Conservation (phyloP, 768 basidiomycete species). For the Tulasnella calospora region DNA sequence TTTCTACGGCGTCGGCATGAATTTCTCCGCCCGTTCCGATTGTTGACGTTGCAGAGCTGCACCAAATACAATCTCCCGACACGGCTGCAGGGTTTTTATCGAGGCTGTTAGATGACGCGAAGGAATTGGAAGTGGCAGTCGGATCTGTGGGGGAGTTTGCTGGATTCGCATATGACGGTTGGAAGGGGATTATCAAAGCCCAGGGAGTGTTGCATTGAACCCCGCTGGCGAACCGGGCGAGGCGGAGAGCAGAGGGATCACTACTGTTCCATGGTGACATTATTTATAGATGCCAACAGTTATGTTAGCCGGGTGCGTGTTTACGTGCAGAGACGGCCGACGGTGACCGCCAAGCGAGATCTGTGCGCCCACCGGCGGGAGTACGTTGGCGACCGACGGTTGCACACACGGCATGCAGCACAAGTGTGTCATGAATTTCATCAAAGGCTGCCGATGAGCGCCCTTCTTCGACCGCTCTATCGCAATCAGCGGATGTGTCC, state of each 20-base stretch:
- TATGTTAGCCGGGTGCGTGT: neutral
- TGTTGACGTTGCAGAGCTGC: constrained; percentile 52
- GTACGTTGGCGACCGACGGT: neutral
- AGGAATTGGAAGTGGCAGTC: constrained; percentile 44
- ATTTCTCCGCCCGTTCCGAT: neutral
- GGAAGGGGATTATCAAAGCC: constrained; percentile 67
- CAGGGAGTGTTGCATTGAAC: constrained; percentile 43
- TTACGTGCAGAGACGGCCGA: neutral
- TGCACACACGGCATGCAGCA: too few species aligned
- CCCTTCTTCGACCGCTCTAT: neutral
- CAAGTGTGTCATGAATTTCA: neutral
- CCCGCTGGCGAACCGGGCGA: neutral
- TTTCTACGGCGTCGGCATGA: neutral
- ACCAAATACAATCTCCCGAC: constrained; percentile 70
- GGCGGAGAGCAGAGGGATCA: neutral
- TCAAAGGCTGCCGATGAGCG: neutral
- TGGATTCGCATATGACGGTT: constrained; percentile 60
- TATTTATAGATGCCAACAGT: neutral
- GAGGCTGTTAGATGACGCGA: constrained; percentile 51
- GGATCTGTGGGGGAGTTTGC: constrained; percentile 54
- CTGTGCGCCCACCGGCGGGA: neutral
- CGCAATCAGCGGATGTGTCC: neutral
- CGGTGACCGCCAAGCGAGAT: neutral
- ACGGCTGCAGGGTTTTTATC: constrained; percentile 66
- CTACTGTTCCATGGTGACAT: neutral